phyloP scores from a whole-genome alignment of 2,329 filamentous ascomycete species.

The Rutstroemia sp. region DNA sequence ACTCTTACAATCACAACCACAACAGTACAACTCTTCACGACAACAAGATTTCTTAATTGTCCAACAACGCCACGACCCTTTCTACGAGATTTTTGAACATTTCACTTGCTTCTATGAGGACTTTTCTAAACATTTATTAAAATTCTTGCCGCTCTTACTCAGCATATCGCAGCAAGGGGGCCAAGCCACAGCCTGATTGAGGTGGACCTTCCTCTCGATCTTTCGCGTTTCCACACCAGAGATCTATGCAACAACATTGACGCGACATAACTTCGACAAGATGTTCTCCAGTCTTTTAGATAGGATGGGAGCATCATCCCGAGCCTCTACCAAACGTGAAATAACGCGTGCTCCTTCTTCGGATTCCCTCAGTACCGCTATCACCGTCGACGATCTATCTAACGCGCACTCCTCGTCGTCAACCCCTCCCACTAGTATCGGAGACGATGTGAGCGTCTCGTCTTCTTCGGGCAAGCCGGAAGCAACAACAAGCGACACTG shows the following conservation, averaged over 20 bases:
- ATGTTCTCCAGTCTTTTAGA: constrained; percentile 21
- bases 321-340: constrained; percentile 10
- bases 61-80: neutral
- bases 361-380: constrained; percentile 23
- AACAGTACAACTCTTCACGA: neutral
- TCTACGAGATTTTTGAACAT: neutral
- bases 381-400: constrained; percentile 24
- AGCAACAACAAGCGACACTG: constrained; percentile 5
- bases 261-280: constrained; percentile 8
- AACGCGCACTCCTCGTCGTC: constrained; percentile 26
- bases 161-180: neutral
- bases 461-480: constrained; percentile 34
- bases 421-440: constrained; percentile 60
- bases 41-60: neutral
- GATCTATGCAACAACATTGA: constrained; percentile 4
- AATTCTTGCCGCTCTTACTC: neutral
- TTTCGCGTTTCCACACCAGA: constrained; percentile 9
- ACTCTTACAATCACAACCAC: neutral
- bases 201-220: constrained; percentile 4
- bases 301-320: constrained; percentile 16
- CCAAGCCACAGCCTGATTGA: constrained; percentile 7
- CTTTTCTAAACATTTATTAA: neutral
- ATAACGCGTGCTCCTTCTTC: constrained; percentile 22
- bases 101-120: neutral
- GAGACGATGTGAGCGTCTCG: constrained; percentile 52